These are phyloP conservation scores for Aspergillus aculeatinus DNA, from an alignment of 2,329 filamentous ascomycete species.

Conservation along the genomic window DNA sequence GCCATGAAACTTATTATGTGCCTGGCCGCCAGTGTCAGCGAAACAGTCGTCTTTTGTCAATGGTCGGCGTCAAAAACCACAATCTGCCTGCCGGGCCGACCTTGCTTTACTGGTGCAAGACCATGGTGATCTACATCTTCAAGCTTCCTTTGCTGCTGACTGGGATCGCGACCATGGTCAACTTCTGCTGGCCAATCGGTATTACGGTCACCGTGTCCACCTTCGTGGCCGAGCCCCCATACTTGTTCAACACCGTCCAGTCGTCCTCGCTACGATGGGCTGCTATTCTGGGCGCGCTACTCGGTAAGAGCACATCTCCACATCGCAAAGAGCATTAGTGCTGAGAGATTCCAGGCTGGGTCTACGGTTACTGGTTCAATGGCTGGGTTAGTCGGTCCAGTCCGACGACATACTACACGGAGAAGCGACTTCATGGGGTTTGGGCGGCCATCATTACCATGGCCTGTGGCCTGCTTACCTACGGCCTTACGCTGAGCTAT, in stretches of 20 bases:
- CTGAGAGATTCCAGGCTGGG: constrained; percentile 25
- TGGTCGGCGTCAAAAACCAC: constrained; percentile 35
- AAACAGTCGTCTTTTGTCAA: constrained; percentile 24
- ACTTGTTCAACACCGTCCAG: constrained; percentile 34
- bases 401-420: constrained; percentile 28
- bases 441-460: constrained; percentile 35
- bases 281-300: constrained; percentile 34
- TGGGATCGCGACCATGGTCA: constrained; percentile 36
- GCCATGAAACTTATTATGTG: constrained; percentile 36
- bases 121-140: constrained; percentile 29
- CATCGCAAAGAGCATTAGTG: not conserved
- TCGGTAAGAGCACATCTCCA: constrained; percentile 21
- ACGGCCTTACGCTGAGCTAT: constrained; percentile 37
- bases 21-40: constrained; percentile 11
- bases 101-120: constrained; percentile 25
- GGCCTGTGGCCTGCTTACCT: constrained; percentile 33
- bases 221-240: constrained; percentile 36
- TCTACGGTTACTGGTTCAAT: constrained; percentile 39
- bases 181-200: constrained; percentile 42
- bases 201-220: constrained; percentile 37
- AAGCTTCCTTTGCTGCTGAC: constrained; percentile 32
- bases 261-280: constrained; percentile 41
- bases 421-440: constrained; percentile 38
- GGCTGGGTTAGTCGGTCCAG: constrained; percentile 31
- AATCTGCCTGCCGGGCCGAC: constrained; percentile 27